Evolutionary conservation across 2,329 filamentous ascomycete genomes (phyloP).

Genomic region (Cucurbitaria berberidis): DNA sequence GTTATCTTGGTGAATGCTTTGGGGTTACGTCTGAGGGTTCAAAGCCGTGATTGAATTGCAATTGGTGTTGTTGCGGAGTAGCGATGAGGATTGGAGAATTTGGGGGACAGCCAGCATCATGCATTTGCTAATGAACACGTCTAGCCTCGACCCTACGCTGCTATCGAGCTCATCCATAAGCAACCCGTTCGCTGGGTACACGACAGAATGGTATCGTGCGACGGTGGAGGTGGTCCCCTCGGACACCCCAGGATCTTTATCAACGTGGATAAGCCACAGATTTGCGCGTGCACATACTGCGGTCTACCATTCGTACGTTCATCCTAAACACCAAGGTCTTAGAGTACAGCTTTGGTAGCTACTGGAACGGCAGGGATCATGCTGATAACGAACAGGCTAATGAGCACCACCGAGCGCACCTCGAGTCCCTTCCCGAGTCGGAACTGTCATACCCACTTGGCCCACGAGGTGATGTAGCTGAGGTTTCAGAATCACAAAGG

Average conservation of each 20-base stretch:
- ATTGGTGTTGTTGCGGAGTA: neutral
- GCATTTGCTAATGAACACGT: conserved; percentile 25
- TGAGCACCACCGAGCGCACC: conserved; percentile 82
- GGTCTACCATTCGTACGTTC: conserved; percentile 85
- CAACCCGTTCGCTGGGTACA: conserved; percentile 94
- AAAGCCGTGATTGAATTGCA: neutral
- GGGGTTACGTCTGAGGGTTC: neutral
- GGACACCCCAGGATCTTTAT: conserved; percentile 96
- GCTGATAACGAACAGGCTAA: conserved; percentile 69
- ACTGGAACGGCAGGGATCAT: neutral
- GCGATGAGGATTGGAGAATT: neutral
- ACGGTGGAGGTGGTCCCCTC: conserved; percentile 87
- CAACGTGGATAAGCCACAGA: conserved; percentile 97
- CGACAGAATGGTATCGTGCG: conserved; percentile 80
- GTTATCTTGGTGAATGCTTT: conserved; percentile 33
- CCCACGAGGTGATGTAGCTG: conserved; percentile 63
- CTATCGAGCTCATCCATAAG: conserved; percentile 95
- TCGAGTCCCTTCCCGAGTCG: conserved; percentile 80
- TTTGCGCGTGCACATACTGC: conserved; percentile 89
- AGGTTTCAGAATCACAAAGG: conserved; percentile 64
- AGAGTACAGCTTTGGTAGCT: neutral
- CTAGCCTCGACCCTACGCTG: conserved; percentile 85
- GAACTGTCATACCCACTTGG: conserved; percentile 81
- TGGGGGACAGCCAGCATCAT: neutral
- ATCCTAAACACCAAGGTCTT: neutral